Conservation (phyloP, 805 yeast genomes). For the Blastobotrys muscicola region DNA sequence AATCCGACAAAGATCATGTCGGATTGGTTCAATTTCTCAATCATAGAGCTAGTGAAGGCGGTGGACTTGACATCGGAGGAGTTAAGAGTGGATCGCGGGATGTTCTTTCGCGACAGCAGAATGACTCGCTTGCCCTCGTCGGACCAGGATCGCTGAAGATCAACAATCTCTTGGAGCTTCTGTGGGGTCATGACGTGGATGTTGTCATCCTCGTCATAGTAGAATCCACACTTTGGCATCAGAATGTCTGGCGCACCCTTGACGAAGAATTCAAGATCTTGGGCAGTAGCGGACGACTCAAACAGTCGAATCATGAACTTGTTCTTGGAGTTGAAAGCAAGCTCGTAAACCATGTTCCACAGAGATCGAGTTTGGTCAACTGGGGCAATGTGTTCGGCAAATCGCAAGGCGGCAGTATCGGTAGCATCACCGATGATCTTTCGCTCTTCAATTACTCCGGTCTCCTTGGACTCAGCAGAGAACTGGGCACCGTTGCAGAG, state of each 20-base stretch:
- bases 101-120: constrained; percentile 37
- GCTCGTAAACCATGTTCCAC: constrained; percentile 9
- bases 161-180: neutral
- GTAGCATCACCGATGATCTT: constrained; percentile 37
- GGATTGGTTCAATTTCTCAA: constrained; percentile 23
- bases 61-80: neutral
- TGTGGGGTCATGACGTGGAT: constrained; percentile 5
- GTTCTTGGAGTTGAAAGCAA: constrained; percentile 34
- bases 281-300: neutral
- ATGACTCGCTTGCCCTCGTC: constrained; percentile 7
- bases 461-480: constrained; percentile 26
- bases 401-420: constrained; percentile 33
- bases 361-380: neutral
- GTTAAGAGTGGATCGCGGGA: constrained; percentile 3
- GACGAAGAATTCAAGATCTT: constrained; percentile 26
- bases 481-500: constrained; percentile 12
- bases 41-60: neutral
- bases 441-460: constrained; percentile 1
- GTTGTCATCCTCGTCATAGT: constrained; percentile 27
- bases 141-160: neutral
- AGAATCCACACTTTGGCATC: constrained; percentile 33
- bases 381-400: constrained; percentile 19
- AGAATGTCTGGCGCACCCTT: constrained; percentile 51
- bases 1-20: constrained; percentile 35
- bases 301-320: constrained; percentile 22